Evolutionary conservation across 179 eudicot species (phyloP).

Genomic region (Beta corolliflora): DNA sequence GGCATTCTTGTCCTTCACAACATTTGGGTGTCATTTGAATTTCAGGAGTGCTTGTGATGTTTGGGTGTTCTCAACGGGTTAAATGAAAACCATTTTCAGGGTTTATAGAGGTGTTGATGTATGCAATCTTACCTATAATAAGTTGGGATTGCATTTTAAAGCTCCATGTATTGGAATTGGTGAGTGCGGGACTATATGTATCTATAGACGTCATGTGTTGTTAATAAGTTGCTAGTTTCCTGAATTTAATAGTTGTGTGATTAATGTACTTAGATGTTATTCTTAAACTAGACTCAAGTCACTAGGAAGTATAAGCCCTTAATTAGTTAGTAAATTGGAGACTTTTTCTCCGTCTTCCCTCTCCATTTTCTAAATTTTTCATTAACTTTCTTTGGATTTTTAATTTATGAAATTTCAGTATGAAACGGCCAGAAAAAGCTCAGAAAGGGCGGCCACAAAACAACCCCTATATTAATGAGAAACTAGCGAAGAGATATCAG

Average conservation of each 20-base stretch:
- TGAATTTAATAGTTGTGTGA: neutral
- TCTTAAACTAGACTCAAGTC: neutral
- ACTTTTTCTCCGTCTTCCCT: neutral
- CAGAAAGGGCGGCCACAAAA: neutral
- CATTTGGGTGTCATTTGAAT: neutral
- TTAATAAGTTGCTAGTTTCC: neutral
- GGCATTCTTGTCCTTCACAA: neutral
- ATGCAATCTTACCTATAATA: neutral
- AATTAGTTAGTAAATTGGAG: neutral
- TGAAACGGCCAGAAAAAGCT: neutral
- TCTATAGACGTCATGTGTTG: neutral
- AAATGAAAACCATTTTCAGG: neutral
- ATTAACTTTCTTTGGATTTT: neutral
- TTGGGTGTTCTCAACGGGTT: neutral
- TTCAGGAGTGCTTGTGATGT: neutral
- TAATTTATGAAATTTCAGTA: neutral
- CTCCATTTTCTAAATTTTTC: neutral
- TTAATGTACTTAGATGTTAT: too few species aligned
- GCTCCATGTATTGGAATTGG: neutral
- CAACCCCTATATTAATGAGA: neutral
- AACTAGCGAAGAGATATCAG: neutral
- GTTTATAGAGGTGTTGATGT: neutral
- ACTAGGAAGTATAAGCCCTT: neutral
- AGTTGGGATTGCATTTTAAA: neutral
- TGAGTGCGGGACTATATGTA: neutral